phyloP scores from a whole-genome alignment of 1,139 yeast species.

The Ogataea hybrid region DNA sequence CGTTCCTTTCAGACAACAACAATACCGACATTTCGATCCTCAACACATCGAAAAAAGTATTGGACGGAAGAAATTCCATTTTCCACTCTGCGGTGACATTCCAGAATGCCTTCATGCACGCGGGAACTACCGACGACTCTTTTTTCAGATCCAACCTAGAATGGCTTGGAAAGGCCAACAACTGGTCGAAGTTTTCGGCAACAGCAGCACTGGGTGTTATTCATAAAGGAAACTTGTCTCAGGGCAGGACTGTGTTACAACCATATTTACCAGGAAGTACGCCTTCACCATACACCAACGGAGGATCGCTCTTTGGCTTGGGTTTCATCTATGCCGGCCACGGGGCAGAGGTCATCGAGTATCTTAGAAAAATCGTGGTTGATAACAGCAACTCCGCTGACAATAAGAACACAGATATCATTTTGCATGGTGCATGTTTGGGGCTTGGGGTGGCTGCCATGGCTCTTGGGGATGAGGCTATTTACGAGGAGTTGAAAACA shows the following conservation, averaged over 20 bases:
- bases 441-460: slow-evolving; percentile 97
- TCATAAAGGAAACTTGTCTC: slow-evolving; percentile 91
- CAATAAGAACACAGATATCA: slow-evolving; percentile 73
- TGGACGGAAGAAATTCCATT: slow-evolving; percentile 91
- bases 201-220: slow-evolving; percentile 98
- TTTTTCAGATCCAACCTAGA: slow-evolving; percentile 89
- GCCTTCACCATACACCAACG: slow-evolving; percentile 82
- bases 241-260: slow-evolving; percentile 81
- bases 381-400: slow-evolving; percentile 45
- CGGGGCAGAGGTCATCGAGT: slow-evolving; percentile 84
- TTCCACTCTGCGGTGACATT: slow-evolving; percentile 96
- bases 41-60: slow-evolving; percentile 72
- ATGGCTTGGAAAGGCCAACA: slow-evolving; percentile 95
- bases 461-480: slow-evolving; percentile 76
- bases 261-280: slow-evolving; percentile 90
- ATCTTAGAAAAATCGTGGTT: slow-evolving; percentile 69
- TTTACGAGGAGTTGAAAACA: slow-evolving; percentile 81
- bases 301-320: slow-evolving; percentile 92
- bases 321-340: slow-evolving; percentile 97
- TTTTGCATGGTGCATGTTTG: slow-evolving; percentile 92
- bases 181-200: slow-evolving; percentile 97
- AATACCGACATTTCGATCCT: slow-evolving; percentile 82
- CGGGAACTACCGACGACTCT: slow-evolving; percentile 95
- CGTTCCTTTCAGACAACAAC: slow-evolving; percentile 83
- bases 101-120: slow-evolving; percentile 92